Evolutionary conservation across 345 rosid species (phyloP), one percentile per base, ranked within the genome.

Genomic region (Triadica sebifera): DNA sequence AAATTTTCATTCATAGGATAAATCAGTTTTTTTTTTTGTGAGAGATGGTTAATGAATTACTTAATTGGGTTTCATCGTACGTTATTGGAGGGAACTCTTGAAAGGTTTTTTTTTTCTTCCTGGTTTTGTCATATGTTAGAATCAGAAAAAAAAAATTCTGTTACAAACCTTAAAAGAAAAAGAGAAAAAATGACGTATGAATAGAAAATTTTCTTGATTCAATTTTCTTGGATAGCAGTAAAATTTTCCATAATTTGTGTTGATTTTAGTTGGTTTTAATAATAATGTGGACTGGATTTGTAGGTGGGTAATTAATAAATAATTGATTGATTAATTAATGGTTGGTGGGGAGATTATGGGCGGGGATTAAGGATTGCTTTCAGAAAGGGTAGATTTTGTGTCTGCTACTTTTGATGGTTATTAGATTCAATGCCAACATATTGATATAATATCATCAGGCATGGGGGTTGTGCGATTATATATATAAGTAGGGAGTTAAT

Each of bases 321-420:
- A 58, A 22, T 15, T 17, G 22, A 20, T 66, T 3, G 41, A 13
- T n/a, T 56, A n/a, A 20, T 41, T 3, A 47, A 25, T 41, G 67
- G 24, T 25, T 69, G 62, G 60, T 55, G 56, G 49, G 52, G n/a
- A 34, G 7, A 3, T 38, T 12, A 2, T 15, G 52, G 74, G 74
- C 51, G 65, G 57, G 53, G 53, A 73, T 73, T 13, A 64, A 73
- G 76, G 70, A 16, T 39, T 58, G 65, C 74, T 45, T 71, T 58
- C 58, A 58, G 65, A 51, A 52, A 52, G 51, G 8, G 61, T 57
- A 57, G 61, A 50, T 51, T 50, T 62, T 51, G 38, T 63, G 37
- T 47, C 60, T 63, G 46, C 46, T 73, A 8, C 17, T 73, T 52
- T 38, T 59, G 65, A 50, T 66, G 69, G n/a, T n/a, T n/a, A 66